Conservation (phyloP, 257 asterid genomes). For the Nicotiana attenuata region DNA sequence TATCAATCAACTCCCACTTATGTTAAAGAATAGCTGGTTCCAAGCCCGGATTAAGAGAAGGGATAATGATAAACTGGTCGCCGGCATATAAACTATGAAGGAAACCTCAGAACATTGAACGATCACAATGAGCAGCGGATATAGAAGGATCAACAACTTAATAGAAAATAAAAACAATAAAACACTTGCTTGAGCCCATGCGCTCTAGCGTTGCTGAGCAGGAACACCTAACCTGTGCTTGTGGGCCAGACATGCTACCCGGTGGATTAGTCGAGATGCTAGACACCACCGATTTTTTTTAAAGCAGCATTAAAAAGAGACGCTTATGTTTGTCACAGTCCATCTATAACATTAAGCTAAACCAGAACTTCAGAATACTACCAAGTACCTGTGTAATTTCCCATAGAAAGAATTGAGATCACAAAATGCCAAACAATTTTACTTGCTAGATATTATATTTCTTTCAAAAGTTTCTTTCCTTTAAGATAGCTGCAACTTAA, state of each 20-base stretch:
- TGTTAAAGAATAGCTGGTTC: not conserved
- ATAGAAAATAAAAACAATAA: not conserved
- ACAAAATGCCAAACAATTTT: not conserved
- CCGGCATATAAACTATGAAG: not conserved
- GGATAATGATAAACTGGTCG: not conserved
- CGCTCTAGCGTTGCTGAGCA: not conserved
- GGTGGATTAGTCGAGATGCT: not conserved
- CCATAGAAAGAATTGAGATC: not conserved
- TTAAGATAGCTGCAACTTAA: not conserved
- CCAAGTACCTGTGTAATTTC: not conserved
- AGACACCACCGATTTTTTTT: not conserved
- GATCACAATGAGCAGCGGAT: not conserved
- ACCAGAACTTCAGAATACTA: not conserved
- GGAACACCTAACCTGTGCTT: not conserved
- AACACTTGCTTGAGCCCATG: not conserved
- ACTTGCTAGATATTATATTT: not conserved
- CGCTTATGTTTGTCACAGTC: not conserved
- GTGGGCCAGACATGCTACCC: not conserved
- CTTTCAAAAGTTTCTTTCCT: not conserved
- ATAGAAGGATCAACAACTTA: not conserved
- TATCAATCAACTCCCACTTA: not conserved
- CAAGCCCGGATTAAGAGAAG: not conserved
- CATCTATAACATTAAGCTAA: not conserved
- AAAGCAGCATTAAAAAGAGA: not conserved
- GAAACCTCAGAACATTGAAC: not conserved